phyloP scores from a whole-genome alignment of 2,329 filamentous ascomycete species.

The Xylaria sp. region DNA sequence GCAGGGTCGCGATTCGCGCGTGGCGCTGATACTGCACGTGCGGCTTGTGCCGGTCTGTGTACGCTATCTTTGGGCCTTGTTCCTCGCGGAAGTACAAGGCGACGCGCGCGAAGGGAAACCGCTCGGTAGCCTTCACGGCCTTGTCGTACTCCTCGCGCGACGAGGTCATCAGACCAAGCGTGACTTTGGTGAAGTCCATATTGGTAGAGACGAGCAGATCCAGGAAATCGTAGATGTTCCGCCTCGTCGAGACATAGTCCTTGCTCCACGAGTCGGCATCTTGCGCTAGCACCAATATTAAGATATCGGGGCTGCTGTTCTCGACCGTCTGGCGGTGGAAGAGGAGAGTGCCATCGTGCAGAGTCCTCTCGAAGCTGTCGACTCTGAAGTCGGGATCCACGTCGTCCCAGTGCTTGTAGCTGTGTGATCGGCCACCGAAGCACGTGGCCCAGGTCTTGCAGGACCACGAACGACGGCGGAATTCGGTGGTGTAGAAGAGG shows the following conservation, averaged over 20 bases:
- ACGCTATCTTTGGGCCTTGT: constrained; percentile 35
- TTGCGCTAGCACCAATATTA: constrained; percentile 45
- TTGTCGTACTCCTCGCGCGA: constrained; percentile 43
- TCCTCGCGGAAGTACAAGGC: constrained; percentile 40
- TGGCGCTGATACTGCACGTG: constrained; percentile 44
- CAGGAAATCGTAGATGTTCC: constrained; percentile 47
- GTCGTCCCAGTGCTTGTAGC: constrained; percentile 42
- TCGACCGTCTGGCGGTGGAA: constrained; percentile 41
- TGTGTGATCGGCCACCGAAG: constrained; percentile 37
- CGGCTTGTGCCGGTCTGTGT: constrained; percentile 40
- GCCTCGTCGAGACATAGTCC: constrained; percentile 43
- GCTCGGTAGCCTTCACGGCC: constrained; percentile 38
- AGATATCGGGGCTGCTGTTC: constrained; percentile 38
- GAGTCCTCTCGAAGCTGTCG: constrained; percentile 37
- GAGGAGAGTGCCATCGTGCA: constrained; percentile 42
- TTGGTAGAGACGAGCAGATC: constrained; percentile 43
- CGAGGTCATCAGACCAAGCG: constrained; percentile 45
- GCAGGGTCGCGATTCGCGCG: constrained; percentile 44
- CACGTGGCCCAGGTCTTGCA: constrained; percentile 45
- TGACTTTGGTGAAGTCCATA: constrained; percentile 42
- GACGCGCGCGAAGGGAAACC: constrained; percentile 44
- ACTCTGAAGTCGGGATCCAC: constrained; percentile 36
- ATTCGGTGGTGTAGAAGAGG: constrained; percentile 45
- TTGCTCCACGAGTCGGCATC: constrained; percentile 45
- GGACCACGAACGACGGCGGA: constrained; percentile 43